phyloP scores from a whole-genome alignment of 495 filamentous ascomycete species.

The Geoglossum glabrum region DNA sequence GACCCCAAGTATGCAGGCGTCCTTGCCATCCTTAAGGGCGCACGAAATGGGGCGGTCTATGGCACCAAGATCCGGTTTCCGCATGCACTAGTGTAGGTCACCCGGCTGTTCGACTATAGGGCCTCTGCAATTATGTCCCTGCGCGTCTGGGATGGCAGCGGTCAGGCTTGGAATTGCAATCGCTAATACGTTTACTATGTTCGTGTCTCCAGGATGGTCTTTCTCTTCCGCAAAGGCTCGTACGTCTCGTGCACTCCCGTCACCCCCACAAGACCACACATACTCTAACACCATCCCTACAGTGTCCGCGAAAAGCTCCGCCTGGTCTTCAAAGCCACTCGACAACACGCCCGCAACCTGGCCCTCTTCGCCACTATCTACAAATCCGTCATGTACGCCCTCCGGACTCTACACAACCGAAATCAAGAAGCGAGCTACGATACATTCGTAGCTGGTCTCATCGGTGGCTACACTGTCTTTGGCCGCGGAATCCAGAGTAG shows the following conservation, averaged over 20 bases:
- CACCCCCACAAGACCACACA: neutral
- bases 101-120: neutral
- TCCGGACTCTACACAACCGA: constrained; percentile 22
- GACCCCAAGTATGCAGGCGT: constrained; percentile 67
- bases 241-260: constrained; percentile 20
- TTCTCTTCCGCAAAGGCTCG: constrained; percentile 85
- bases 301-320: constrained; percentile 58
- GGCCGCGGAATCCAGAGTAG: constrained; percentile 57
- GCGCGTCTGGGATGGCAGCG: neutral
- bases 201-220: constrained; percentile 47
- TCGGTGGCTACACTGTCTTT: constrained; percentile 88
- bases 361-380: constrained; percentile 78
- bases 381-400: constrained; percentile 54
- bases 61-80: constrained; percentile 96
- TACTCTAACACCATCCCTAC: neutral
- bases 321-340: constrained; percentile 68
- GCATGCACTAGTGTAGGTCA: constrained; percentile 72
- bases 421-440: constrained; percentile 49
- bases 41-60: constrained; percentile 93
- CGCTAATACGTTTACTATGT: constrained; percentile 1
- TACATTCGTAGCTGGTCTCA: constrained; percentile 69
- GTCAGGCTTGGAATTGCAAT: neutral
- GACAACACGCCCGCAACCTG: constrained; percentile 78
- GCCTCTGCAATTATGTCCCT: neutral
- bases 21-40: constrained; percentile 66